Evolutionary conservation across 2,329 filamentous ascomycete species (phyloP).

Genomic region (Lecanosticta acicola): DNA sequence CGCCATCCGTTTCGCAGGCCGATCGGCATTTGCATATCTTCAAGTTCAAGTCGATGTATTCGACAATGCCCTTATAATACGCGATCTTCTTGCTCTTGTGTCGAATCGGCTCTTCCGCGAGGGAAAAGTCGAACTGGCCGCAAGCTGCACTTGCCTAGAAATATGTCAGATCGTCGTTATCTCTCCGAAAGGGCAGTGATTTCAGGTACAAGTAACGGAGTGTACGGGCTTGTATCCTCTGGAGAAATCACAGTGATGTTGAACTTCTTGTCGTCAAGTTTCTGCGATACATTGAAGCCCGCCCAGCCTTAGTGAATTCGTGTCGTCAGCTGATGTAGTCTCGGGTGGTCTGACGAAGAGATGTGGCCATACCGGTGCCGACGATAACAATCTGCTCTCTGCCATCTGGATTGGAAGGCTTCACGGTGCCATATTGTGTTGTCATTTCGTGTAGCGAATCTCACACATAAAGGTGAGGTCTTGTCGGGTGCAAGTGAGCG

Average conservation of each 20-base stretch:
- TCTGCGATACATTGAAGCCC: slow-evolving; percentile 37
- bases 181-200: not conserved
- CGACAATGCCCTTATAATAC: slow-evolving; percentile 32
- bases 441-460: not conserved
- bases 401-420: slow-evolving; percentile 1
- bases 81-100: slow-evolving; percentile 31
- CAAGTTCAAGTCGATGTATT: slow-evolving; percentile 35
- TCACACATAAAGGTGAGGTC: not conserved
- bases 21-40: slow-evolving; percentile 35
- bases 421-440: slow-evolving; percentile 1
- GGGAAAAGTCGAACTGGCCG: slow-evolving; percentile 42
- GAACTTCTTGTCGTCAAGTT: slow-evolving; percentile 35
- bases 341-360: not conserved
- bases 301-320: slow-evolving; percentile 38
- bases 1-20: slow-evolving; percentile 18
- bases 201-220: slow-evolving; percentile 39
- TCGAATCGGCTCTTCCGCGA: slow-evolving; percentile 42
- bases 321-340: not conserved
- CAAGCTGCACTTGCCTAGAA: slow-evolving; percentile 38
- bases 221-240: slow-evolving; percentile 40
- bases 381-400: slow-evolving; percentile 29
- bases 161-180: not conserved
- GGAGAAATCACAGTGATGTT: slow-evolving; percentile 40
- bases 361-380: slow-evolving; percentile 30
- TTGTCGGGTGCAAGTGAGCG: no score